These are phyloP conservation scores for Hortiboletus flavorubellus DNA, from an alignment of 768 basidiomycete genomes.

Conservation along the genomic window DNA sequence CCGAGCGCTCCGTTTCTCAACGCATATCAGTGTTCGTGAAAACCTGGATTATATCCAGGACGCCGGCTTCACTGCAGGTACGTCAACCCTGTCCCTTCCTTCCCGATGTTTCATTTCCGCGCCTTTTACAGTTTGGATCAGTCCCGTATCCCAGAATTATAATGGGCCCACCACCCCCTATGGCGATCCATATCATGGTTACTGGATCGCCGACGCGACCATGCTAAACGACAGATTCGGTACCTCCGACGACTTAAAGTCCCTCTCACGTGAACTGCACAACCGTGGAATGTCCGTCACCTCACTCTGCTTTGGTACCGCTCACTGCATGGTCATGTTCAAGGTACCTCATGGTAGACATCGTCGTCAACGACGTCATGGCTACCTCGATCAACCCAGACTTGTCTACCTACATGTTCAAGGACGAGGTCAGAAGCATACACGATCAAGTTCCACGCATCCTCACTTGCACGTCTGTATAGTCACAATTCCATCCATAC, in stretches of 20 bases:
- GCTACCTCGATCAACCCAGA: constrained; percentile 59
- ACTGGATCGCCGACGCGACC: constrained; percentile 73
- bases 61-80: constrained; percentile 78
- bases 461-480: constrained; percentile 6
- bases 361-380: constrained; percentile 87
- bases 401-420: constrained; percentile 66
- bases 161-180: constrained; percentile 67
- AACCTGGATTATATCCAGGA: constrained; percentile 85
- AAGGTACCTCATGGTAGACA: constrained; percentile 81
- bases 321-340: not conserved
- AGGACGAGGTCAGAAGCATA: constrained; percentile 44
- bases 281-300: constrained; percentile 59
- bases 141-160: constrained; percentile 77
- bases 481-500: constrained; percentile 76
- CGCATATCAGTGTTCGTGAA: constrained; percentile 45
- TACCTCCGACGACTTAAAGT: constrained; percentile 66
- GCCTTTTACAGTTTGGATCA: constrained; percentile 67
- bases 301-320: not conserved
- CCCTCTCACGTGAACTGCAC: constrained; percentile 64
- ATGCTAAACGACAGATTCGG: constrained; percentile 71
- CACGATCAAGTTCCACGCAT: not conserved
- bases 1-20: not conserved
- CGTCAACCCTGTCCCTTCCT: constrained; percentile 12
- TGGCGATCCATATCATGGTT: constrained; percentile 84
- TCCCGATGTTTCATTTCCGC: not conserved